Evolutionary conservation across 495 filamentous ascomycete genomes (phyloP), one percentile per base, ranked within the genome.

Genomic region (Baudoinia panamericana): DNA sequence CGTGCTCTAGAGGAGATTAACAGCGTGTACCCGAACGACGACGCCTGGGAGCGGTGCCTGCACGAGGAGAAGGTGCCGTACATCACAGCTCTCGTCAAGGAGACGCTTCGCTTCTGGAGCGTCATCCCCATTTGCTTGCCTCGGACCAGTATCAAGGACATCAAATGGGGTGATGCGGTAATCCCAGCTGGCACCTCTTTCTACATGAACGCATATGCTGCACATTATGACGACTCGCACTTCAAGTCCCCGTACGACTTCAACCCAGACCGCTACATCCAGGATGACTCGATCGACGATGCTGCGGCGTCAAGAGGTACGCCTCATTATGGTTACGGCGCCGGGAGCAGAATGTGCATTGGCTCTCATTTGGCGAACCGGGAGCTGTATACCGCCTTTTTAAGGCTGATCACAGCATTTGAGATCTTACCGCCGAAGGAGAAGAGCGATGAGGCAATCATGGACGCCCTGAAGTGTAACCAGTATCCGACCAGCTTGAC

Each of bases 91-190:
- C 51, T 84, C 26, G 73, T 78, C 36, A 79, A 80, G 49, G 79
- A 84, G 54, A 71, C 70, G 20, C 66, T 82, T 10, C 68, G 79
- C 41, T 84, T 71, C 62, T 84, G 72, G 69, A 78, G 72, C 2
- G 77, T 84, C n/a, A 75, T 82, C 47, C 51, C 78, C 9, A 76
- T 82, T 47, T 79, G 75, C 46, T 64, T 84, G 5, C 79, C 79
- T 0, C 65, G 77, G 4, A 69, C 68, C 18, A 74, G 62, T 46
- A 73, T 74, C 56, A 78, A 77, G 52, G 72, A 76, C 36, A 76
- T 82, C 31, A 53, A 63, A 22, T 82, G 67, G 56, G 64, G 75
- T 21, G 67, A 70, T 10, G 66, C 68, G 0, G 64, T 58, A 1
- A 78, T 80, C 12, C 76, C 76, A 0, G 67, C 73, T 0, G 74